Evolutionary conservation across 768 basidiomycete species (phyloP).

Genomic region (Boletus pseudo-olivaceus): DNA sequence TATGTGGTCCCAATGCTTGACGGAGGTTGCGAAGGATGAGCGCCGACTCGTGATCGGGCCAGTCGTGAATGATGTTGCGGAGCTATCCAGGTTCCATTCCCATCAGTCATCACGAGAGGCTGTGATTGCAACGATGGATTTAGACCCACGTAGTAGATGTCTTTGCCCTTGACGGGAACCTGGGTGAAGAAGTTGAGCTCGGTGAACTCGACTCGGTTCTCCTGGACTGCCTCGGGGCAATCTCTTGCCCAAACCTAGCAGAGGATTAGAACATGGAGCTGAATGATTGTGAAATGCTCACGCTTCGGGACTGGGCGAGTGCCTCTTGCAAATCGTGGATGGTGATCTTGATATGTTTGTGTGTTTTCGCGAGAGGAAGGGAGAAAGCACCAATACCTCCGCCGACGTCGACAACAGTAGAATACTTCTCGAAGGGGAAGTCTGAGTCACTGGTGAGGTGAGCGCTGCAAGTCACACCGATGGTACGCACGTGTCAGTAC

Average conservation of each 20-base stretch:
- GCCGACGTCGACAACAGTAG: constrained; percentile 34
- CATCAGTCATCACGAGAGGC: background rate
- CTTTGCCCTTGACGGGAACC: constrained; percentile 22
- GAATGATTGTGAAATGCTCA: background rate
- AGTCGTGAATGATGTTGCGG: constrained; percentile 31
- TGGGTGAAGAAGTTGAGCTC: constrained; percentile 31
- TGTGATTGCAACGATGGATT: background rate
- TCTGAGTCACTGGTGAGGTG: constrained; percentile 13
- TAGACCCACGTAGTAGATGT: constrained; percentile 33
- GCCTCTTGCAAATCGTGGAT: constrained; percentile 31
- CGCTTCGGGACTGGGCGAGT: constrained; percentile 20
- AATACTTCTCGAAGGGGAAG: constrained; percentile 30
- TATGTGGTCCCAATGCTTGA: constrained; percentile 27
- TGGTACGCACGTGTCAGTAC: constrained; percentile 18
- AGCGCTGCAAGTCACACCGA: background rate
- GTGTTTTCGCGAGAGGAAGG: constrained; percentile 26
- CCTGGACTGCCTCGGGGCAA: constrained; percentile 23
- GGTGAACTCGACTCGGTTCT: constrained; percentile 27
- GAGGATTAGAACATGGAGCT: background rate
- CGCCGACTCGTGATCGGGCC: constrained; percentile 29
- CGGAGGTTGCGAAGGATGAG: constrained; percentile 30
- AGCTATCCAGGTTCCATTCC: constrained; percentile 2
- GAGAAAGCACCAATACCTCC: constrained; percentile 33
- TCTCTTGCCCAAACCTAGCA: constrained; percentile 23
- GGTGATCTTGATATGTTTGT: constrained; percentile 30